Percentiles rank a stretch among this genome's conserved stretches.
Evolutionary conservation across 768 basidiomycete genomes (phyloP).

Genomic region (Exsudoporus frostii): DNA sequence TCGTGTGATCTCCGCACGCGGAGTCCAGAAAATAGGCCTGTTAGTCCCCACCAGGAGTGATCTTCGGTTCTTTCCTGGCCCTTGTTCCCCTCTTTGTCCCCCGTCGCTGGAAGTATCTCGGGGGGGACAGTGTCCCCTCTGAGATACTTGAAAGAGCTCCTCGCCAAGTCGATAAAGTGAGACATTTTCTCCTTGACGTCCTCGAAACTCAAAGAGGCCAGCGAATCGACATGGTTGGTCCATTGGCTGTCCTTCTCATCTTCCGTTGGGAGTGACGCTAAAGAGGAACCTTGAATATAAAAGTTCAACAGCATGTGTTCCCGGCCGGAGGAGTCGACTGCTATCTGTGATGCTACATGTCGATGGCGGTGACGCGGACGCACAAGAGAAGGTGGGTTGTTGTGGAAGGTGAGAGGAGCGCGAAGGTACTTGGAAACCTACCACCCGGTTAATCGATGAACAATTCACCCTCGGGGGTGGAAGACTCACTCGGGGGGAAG

Average conservation of each 20-base stretch:
- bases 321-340: conserved; percentile 66
- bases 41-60: conserved; percentile 49
- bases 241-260: conserved; percentile 26
- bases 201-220: conserved; percentile 56
- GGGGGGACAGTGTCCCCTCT: conserved; percentile 56
- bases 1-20: conserved; percentile 37
- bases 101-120: conserved; percentile 27
- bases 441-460: not conserved
- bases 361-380: conserved; percentile 82
- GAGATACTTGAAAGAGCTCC: conserved; percentile 66
- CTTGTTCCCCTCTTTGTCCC: conserved; percentile 29
- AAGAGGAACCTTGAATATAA: conserved; percentile 62
- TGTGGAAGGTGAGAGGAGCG: conserved; percentile 71
- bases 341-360: conserved; percentile 76
- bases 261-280: conserved; percentile 20
- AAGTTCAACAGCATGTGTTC: conserved; percentile 87
- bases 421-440: conserved; percentile 72
- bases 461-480: not conserved
- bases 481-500: conserved; percentile 41
- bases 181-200: conserved; percentile 46
- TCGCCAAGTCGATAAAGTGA: conserved; percentile 46
- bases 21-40: conserved; percentile 69
- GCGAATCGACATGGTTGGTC: conserved; percentile 39
- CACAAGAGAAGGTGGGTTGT: conserved; percentile 70
- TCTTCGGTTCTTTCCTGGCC: conserved; percentile 30